Percentiles rank a stretch among this genome's conserved stretches.
phyloP scores from a whole-genome alignment of 1,284 basidiomycete species.

The Tilletia walkeri region DNA sequence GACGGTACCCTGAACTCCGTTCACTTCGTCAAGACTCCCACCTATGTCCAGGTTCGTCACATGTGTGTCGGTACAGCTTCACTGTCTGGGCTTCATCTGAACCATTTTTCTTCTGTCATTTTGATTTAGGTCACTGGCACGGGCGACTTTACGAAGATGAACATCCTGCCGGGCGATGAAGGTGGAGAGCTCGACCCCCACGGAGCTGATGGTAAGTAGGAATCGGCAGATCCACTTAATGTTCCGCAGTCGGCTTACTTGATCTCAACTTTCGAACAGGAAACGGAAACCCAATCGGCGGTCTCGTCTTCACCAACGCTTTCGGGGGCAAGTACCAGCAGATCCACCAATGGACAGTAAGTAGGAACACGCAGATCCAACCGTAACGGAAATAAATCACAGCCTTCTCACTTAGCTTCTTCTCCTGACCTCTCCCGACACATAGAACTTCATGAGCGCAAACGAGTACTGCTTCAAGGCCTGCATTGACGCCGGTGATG shows the following conservation, averaged over 20 bases:
- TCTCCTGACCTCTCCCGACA: background rate
- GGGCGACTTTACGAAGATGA: conserved; percentile 57
- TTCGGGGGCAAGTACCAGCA: conserved; percentile 56
- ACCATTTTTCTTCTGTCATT: too few relatives aligned
- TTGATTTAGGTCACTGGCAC: conserved; percentile 47
- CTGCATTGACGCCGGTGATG: conserved; percentile 32
- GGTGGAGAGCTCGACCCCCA: conserved; percentile 61
- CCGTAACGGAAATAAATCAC: background rate
- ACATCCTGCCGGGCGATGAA: conserved; percentile 56
- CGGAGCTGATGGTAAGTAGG: conserved; percentile 63
- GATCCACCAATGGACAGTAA: conserved; percentile 39
- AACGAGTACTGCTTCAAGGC: conserved; percentile 26
- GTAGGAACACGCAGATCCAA: background rate
- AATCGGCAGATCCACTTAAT: too few relatives aligned
- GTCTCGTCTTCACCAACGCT: conserved; percentile 62
- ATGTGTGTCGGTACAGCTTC: too few relatives aligned
- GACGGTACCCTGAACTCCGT: conserved; percentile 47
- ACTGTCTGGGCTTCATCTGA: too few relatives aligned
- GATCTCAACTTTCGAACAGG: conserved; percentile 28
- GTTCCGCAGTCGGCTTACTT: conserved; percentile 51
- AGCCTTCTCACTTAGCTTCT: background rate
- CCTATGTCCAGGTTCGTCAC: conserved; percentile 55
- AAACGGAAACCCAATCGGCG: conserved; percentile 62
- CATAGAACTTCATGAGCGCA: conserved; percentile 16
- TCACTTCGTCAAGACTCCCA: conserved; percentile 47